Base-by-base conservation (phyloP, 495 filamentous ascomycete species). In the Podospora conica region DNA sequence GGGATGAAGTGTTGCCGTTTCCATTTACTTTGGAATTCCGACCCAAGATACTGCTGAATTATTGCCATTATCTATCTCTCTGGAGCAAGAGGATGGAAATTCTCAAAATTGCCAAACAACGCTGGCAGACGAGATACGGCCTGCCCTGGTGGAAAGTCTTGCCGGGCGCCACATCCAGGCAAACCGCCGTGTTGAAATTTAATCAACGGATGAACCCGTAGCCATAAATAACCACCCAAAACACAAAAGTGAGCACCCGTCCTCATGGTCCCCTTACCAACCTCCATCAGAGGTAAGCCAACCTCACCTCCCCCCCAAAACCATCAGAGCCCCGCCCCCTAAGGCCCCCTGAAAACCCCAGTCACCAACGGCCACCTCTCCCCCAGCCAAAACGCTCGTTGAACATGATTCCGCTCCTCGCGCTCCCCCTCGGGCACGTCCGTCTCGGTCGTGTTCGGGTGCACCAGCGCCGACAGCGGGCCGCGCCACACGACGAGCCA, bases 401-500 rank as follows among this genome's bases (percentile, higher is more conserved):
- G 86, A 0, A 89, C 91, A 73, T 95, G 91, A 74, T 85, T 83
- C 53, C 80, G 69, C 69, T 85, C 76, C 27, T 87, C 88, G 58
- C 86, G 81, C 54, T 78, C 75, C 15, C 62, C 27, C 4, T 67
- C 18, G 21, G 67, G 18, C 1, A 66, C 58, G 1, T 76, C 79
- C 3, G 70, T 67, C 65, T 83, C 73, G 0, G 64, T 79, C 0
- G 91, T 93, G 72, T 96, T 96, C 0, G 93, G 91, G 74, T 97
- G 93, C 7, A 96, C 72, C 63, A 97, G 76, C 2, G 78, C 93
- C 58, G 88, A 91, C 63, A 97, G 75, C 28, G 92, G 92, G 0
- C 93, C 93, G 1, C 93, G 84, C 72, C 93, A 87, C 63, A 96
- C 87, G 25, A 91, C 83, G 55, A 97, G 79, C 93, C 93, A 97